Conservation (phyloP, 495 filamentous ascomycete species). For the Tuber borchii region DNA sequence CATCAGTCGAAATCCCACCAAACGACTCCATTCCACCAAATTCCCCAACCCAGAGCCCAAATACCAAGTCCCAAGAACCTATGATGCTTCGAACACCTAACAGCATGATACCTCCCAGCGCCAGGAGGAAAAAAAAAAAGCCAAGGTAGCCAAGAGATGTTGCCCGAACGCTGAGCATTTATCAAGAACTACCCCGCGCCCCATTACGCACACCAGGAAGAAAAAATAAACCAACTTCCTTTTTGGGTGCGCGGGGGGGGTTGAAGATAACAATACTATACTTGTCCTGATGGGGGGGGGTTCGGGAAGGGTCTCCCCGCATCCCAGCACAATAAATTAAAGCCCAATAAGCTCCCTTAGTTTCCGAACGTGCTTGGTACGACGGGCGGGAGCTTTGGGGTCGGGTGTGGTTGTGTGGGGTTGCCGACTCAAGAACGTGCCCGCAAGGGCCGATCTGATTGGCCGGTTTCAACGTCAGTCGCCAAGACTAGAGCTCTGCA, state of each 20-base stretch:
- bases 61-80: not conserved
- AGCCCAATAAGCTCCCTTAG: not conserved
- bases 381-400: not conserved
- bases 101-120: not conserved
- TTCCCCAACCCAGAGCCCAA: not conserved
- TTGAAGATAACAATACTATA: not conserved
- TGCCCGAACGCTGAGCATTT: not conserved
- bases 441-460: not conserved
- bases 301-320: not conserved
- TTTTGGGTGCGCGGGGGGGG: not conserved
- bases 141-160: not conserved
- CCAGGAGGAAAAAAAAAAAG: not conserved
- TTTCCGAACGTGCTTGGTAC: not conserved
- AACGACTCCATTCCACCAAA: not conserved
- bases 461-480: not conserved
- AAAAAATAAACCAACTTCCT: not conserved
- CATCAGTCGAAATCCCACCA: not conserved
- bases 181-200: not conserved
- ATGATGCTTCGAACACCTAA: not conserved
- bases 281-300: not conserved
- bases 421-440: not conserved
- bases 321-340: not conserved
- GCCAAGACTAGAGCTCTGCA: not conserved
- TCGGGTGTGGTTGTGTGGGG: not conserved
- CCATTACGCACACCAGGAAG: not conserved